Conservation (phyloP, 140 eudicot species). For the Oenanthe javanica region DNA sequence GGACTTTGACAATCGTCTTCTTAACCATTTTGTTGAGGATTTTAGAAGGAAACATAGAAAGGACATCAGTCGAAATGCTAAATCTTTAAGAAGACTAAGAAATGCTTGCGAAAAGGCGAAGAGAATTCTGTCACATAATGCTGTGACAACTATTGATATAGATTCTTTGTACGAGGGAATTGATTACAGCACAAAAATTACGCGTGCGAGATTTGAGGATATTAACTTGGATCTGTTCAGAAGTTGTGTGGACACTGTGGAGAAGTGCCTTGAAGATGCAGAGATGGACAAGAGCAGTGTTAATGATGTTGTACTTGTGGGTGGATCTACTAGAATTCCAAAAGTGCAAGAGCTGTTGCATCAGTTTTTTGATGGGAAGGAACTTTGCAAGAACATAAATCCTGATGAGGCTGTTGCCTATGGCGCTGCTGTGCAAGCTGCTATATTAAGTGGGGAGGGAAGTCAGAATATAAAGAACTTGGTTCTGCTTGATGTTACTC, state of each 20-base stretch:
- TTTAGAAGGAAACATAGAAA: background rate
- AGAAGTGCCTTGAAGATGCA: background rate
- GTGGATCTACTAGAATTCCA: constrained; percentile 2
- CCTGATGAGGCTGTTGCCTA: background rate
- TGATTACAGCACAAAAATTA: background rate
- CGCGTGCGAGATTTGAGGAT: background rate
- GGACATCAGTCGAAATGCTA: background rate
- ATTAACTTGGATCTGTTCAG: background rate
- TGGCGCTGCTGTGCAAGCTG: constrained; percentile 5
- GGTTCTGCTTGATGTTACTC: background rate
- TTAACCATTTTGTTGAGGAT: background rate
- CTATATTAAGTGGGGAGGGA: background rate
- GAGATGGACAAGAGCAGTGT: background rate
- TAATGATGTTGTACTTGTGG: background rate
- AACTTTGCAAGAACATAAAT: background rate
- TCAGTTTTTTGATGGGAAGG: background rate
- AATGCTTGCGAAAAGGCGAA: background rate
- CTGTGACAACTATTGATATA: background rate
- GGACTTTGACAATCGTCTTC: constrained; percentile 1
- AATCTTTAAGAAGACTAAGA: background rate
- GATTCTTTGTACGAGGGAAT: background rate
- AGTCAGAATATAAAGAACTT: background rate
- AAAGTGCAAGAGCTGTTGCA: background rate
- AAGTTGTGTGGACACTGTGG: background rate
- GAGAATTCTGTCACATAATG: background rate